These are phyloP conservation scores for Skeletonema grethae DNA, from an alignment of 108 stramenopile genomes.

Conservation along the genomic window DNA sequence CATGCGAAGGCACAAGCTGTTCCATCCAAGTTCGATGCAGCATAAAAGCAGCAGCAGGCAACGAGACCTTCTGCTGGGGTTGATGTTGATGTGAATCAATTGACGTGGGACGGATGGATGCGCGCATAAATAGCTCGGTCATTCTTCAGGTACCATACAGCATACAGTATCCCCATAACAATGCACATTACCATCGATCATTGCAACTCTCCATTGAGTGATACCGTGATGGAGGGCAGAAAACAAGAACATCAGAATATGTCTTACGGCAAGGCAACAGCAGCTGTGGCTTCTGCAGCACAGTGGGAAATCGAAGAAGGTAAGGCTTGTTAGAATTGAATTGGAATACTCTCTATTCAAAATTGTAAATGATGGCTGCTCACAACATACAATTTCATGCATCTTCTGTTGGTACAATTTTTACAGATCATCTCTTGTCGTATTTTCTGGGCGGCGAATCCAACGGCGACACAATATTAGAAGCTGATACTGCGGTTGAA, in stretches of 20 bases:
- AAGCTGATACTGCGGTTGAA: slow-evolving; percentile 2
- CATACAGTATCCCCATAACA: background rate
- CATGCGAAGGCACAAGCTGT: no score
- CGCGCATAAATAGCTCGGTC: no score
- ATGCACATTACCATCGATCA: background rate
- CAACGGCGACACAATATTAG: background rate
- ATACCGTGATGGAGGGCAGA: background rate
- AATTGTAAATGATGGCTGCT: background rate
- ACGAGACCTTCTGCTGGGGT: no score
- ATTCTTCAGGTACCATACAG: no score
- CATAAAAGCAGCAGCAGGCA: no score
- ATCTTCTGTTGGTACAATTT: background rate
- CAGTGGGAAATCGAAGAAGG: slow-evolving; percentile 4
- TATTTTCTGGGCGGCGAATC: slow-evolving; percentile 69
- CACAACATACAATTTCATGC: background rate
- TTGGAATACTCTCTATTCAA: no score
- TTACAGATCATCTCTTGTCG: slow-evolving; percentile 68
- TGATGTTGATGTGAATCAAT: no score
- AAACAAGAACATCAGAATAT: background rate
- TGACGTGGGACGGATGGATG: no score
- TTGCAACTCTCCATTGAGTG: background rate
- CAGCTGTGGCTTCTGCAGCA: background rate
- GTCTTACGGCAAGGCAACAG: background rate
- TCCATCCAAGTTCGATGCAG: no score
- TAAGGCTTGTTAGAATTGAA: background rate